Percentiles rank a stretch among this genome's conserved stretches.
Conservation (phyloP, 331 rosid species). For the Rhamnella rubrinervis region DNA sequence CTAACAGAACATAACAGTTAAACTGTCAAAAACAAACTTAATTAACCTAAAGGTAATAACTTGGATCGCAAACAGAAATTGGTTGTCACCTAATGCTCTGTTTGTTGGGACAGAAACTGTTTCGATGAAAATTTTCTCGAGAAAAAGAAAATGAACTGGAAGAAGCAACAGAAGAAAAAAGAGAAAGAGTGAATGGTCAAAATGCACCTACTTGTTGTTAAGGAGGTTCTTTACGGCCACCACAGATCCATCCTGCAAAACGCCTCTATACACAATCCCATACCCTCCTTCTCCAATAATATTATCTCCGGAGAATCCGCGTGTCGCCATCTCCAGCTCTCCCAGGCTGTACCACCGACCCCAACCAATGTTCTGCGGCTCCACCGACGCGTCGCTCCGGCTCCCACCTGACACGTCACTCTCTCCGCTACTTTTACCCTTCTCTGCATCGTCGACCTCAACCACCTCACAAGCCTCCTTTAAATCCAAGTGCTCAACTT, state of each 20-base stretch:
- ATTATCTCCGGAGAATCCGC: slow-evolving; percentile 62
- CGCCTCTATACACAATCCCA: slow-evolving; percentile 81
- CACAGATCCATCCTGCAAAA: slow-evolving; percentile 64
- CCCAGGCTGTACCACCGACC: slow-evolving; percentile 83
- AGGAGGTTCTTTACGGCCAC: slow-evolving; percentile 97
- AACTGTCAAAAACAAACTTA: too few species aligned
- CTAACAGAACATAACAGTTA: too few species aligned
- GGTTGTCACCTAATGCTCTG: not conserved
- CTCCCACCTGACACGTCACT: slow-evolving; percentile 58
- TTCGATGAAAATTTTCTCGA: not conserved
- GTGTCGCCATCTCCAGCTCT: slow-evolving; percentile 75
- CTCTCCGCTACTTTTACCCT: slow-evolving; percentile 35
- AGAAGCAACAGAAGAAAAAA: not conserved
- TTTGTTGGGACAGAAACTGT: not conserved
- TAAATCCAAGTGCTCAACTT: slow-evolving; percentile 29
- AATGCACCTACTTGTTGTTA: slow-evolving; percentile 75
- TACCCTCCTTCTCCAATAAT: slow-evolving; percentile 98
- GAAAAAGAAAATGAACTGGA: not conserved
- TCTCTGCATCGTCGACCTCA: slow-evolving; percentile 28
- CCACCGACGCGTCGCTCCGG: slow-evolving; percentile 48
- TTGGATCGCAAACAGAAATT: too few species aligned
- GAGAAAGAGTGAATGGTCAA: not conserved
- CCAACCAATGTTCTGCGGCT: slow-evolving; percentile 76
- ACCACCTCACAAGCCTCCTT: slow-evolving; percentile 25
- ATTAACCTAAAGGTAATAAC: too few species aligned